Percentiles rank a stretch among this genome's conserved stretches.
These are phyloP conservation scores for Rubia yunnanensis DNA, from an alignment of 257 asterid genomes.

Conservation along the genomic window DNA sequence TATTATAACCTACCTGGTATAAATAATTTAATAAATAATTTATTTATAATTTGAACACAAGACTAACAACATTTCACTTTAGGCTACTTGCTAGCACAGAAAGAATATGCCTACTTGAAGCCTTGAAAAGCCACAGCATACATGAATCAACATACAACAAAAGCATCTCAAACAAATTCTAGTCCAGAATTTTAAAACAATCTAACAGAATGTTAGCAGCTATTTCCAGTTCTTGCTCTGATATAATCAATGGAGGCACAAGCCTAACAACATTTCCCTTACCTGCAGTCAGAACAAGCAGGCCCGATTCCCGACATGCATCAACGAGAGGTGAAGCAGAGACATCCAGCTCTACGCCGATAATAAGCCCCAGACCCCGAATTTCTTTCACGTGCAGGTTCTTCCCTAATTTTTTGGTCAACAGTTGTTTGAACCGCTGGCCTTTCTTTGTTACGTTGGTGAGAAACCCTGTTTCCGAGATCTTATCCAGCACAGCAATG, in stretches of 20 bases:
- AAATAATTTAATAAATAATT: too few relatives aligned
- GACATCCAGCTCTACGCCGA: slow-evolving; percentile 79
- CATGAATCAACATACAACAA: background rate
- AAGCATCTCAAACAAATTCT: slow-evolving; percentile 12
- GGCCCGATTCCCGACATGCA: slow-evolving; percentile 69
- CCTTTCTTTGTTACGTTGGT: slow-evolving; percentile 64
- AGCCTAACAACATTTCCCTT: slow-evolving; percentile 85
- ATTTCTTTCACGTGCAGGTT: slow-evolving; percentile 67
- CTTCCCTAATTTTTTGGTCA: slow-evolving; percentile 41
- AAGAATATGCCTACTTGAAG: background rate
- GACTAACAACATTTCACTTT: too few relatives aligned
- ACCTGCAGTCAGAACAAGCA: slow-evolving; percentile 81
- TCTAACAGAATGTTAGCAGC: slow-evolving; percentile 53
- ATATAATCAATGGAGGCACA: slow-evolving; percentile 79
- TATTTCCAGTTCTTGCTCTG: slow-evolving; percentile 51
- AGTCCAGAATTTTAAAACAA: slow-evolving; percentile 60
- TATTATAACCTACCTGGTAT: too few relatives aligned
- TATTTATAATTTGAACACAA: too few relatives aligned
- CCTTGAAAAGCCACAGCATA: background rate
- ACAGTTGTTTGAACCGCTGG: slow-evolving; percentile 42
- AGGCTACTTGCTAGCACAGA: too few relatives aligned
- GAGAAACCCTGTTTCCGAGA: slow-evolving; percentile 50
- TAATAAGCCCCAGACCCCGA: slow-evolving; percentile 74
- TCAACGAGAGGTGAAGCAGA: slow-evolving; percentile 66
- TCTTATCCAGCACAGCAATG: slow-evolving; percentile 63